These are phyloP conservation scores for Lichtheimia hyalospora DNA, from an alignment of 371 early-diverging fungal genomes.

Conservation along the genomic window DNA sequence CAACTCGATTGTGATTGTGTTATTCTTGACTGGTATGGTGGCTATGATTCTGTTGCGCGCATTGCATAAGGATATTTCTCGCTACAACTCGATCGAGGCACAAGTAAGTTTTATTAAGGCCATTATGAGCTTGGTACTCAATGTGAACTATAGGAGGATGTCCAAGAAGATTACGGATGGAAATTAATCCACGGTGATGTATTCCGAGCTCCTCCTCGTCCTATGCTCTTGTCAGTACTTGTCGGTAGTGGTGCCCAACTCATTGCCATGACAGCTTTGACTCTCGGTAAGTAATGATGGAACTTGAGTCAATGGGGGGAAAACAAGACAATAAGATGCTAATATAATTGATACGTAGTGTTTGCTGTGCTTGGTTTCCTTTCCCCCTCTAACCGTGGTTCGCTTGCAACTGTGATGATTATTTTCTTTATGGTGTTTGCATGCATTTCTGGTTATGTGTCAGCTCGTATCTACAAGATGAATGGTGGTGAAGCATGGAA, in stretches of 20 bases:
- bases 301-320: background rate
- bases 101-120: conserved; percentile 40
- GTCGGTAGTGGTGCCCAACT: conserved; percentile 92
- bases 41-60: conserved; percentile 84
- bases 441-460: conserved; percentile 83
- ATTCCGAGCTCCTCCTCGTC: conserved; percentile 81
- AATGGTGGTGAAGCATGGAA: conserved; percentile 89
- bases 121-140: background rate
- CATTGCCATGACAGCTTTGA: conserved; percentile 81
- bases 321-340: background rate
- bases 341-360: conserved; percentile 32
- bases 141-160: conserved; percentile 67
- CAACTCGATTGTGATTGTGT: conserved; percentile 85
- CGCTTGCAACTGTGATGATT: conserved; percentile 87
- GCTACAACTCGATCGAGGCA: conserved; percentile 72
- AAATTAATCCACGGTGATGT: conserved; percentile 94
- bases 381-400: conserved; percentile 93
- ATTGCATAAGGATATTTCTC: conserved; percentile 83
- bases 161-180: conserved; percentile 91
- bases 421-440: conserved; percentile 89
- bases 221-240: conserved; percentile 82
- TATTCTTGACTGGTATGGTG: conserved; percentile 89
- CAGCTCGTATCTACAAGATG: conserved; percentile 93
- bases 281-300: conserved; percentile 41
- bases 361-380: conserved; percentile 97